Base-by-base conservation (phyloP, 345 rosid species). In the Luvunga scandens region DNA sequence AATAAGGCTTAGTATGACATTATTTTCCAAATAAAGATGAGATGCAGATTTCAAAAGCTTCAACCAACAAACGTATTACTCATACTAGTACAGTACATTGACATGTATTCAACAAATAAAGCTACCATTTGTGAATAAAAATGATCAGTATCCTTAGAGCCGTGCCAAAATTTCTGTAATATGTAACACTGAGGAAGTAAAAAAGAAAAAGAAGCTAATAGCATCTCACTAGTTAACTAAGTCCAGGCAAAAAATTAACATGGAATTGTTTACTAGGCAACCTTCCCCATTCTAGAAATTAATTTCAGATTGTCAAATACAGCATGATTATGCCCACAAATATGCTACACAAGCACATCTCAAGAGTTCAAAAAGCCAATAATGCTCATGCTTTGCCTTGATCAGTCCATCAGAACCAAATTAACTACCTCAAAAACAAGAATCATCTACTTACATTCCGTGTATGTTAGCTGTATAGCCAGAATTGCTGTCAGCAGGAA, bases 401-500 rank as follows among this genome's bases (percentile, higher is more conserved):
- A n/a, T 33, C 34, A 14, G 59, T n/a, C n/a, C 5, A 62, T 25
- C 70, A 71, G 34, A 69, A 69, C 50, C 33, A 28, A 30, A 21
- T 28, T 4, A 59, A 57, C 70, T 7, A 64, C 2, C 31, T 24
- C 8, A 24, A 33, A 62, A 6, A 8, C 48, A 78, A 66, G 72
- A 61, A 78, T 21, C 28, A 62, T 64, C 33, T 74, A 84, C 93
- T 88, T 82, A 90, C 97, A 89, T 84, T 82, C 89, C 89, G 36
- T 78, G 88, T 7, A 72, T 62, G 61, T 73, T 83, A 21, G 86
- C 71, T 2, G 82, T 18, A 64, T 83, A 77, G 72, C 83, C 75
- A 27, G 89, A 60, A 70, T 33, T 72, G 81, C 82, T 79, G 38
- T 80, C 77, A 65, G 90, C 92, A 80, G 90, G 92, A 86, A 96